A percentile compares a stretch with the other conserved stretches of the same genome.
These are phyloP conservation scores for Apiotrichum gamsii DNA, from an alignment of 1,284 basidiomycete genomes.

Conservation along the genomic window DNA sequence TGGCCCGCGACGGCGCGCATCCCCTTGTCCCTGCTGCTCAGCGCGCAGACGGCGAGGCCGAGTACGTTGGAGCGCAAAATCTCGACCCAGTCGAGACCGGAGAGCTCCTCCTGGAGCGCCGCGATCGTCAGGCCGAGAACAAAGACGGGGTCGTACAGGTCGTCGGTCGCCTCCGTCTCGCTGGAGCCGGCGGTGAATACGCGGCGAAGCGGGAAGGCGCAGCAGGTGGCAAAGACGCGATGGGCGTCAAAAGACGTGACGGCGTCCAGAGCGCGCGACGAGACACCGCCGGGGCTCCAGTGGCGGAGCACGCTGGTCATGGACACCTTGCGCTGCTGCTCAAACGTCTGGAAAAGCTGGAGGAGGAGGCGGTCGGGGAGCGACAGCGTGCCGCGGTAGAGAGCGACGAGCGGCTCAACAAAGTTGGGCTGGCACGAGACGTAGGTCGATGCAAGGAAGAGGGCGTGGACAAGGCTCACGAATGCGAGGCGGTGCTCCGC, in stretches of 20 bases:
- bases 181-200: not conserved
- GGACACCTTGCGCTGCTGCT: slow-evolving; percentile 62
- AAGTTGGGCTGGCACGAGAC: slow-evolving; percentile 78
- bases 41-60: slow-evolving; percentile 63
- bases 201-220: slow-evolving; percentile 57
- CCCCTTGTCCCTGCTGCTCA: slow-evolving; percentile 62
- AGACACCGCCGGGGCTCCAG: slow-evolving; percentile 56
- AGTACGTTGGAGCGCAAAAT: slow-evolving; percentile 74
- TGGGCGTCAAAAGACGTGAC: slow-evolving; percentile 64
- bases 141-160: slow-evolving; percentile 76
- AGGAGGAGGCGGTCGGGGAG: slow-evolving; percentile 61
- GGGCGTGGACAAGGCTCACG: slow-evolving; percentile 55
- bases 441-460: slow-evolving; percentile 67
- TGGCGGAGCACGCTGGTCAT: slow-evolving; percentile 56
- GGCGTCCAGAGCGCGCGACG: slow-evolving; percentile 56
- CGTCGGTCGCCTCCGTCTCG: slow-evolving; percentile 16
- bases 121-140: slow-evolving; percentile 63
- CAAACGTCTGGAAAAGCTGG: slow-evolving; percentile 70
- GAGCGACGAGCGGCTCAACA: slow-evolving; percentile 62
- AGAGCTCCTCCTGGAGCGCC: slow-evolving; percentile 57
- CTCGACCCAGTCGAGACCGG: slow-evolving; percentile 72
- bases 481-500: slow-evolving; percentile 54
- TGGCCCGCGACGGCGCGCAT: slow-evolving; percentile 54
- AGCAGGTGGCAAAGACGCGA: slow-evolving; percentile 64
- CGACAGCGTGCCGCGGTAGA: slow-evolving; percentile 69